Evolutionary conservation across 768 basidiomycete species (phyloP), one percentile per base, ranked within the genome.

Genomic region (Suillus spraguei): DNA sequence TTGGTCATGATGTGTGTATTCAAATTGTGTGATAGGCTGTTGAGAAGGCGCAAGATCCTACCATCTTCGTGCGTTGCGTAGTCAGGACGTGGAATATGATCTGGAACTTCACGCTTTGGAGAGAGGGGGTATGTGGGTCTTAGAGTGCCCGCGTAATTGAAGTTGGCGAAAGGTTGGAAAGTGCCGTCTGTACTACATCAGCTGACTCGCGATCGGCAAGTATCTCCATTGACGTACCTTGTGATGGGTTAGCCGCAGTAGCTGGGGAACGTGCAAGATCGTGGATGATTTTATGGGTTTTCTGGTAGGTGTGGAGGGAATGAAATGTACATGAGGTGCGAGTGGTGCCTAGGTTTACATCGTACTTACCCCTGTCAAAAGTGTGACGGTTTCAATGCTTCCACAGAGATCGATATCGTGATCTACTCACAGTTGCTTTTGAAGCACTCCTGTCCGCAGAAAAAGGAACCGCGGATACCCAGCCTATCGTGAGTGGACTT

Each of bases 381-480:
- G 39, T 28, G 56, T 58, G 24, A 28, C 56, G 24, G 35, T 58
- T 14, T 59, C 52, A 56, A 22, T 56, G 33, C 35, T 60, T 58
- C 53, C 54, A 22, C 11, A 14, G 17, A 16, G 44, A 60, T 32
- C 20, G n/a, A 60, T 22, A 60, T 58, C 38, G 56, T 41, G n/a
- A 58, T 22, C 7, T 44, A 82, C 95, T 81, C 75, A 96, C 97
- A 99, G 75, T 86, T 90, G 54, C 88, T 85, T 77, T 97, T 98
- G 86, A 98, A 98, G 78, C 97, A 99, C 59, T 92, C 94, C 76
- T 99, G 97, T 32, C 89, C 87, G 67, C 97, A 98, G 78, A 96
- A 99, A 74, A 90, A 92, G 38, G 92, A 94, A 36, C 92, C 91
- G 55, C 82, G 83, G 66, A 95, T 89, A 59, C 90, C 91, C 39